Evolutionary conservation across 208 protist species (phyloP).

Genomic region (Leishmania aethiopica): DNA sequence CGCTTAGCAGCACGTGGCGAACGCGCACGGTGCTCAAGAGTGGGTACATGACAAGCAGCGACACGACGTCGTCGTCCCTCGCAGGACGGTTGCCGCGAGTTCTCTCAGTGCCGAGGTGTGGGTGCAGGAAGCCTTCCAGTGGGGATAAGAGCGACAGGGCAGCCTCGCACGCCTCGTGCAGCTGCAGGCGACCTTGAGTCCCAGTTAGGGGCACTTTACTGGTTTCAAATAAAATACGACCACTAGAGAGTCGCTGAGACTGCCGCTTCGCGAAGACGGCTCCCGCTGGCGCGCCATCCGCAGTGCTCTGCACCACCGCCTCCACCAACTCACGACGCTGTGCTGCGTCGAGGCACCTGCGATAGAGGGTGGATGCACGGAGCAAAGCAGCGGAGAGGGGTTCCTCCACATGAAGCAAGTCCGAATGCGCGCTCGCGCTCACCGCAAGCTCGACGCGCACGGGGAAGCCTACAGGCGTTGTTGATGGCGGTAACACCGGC

Average conservation of each 20-base stretch:
- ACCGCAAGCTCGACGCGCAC: background rate
- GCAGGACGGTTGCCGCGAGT: background rate
- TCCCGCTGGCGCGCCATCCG: background rate
- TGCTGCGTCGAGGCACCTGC: slow-evolving; percentile 16
- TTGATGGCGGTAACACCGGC: background rate
- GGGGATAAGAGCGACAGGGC: slow-evolving; percentile 30
- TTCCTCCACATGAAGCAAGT: slow-evolving; percentile 52
- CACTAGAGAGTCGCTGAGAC: slow-evolving; percentile 3
- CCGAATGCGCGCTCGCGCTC: background rate
- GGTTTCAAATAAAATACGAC: background rate
- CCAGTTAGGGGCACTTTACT: slow-evolving; percentile 6
- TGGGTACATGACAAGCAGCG: slow-evolving; percentile 35
- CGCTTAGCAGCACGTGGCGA: slow-evolving; percentile 44
- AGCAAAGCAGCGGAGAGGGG: slow-evolving; percentile 49
- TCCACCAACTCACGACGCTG: slow-evolving; percentile 23
- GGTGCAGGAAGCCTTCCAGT: slow-evolving; percentile 1
- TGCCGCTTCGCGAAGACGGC: background rate
- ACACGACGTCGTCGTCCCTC: slow-evolving; percentile 20
- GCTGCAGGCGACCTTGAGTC: slow-evolving; percentile 12
- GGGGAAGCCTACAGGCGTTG: background rate
- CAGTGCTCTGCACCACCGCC: slow-evolving; percentile 25
- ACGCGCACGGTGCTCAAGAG: slow-evolving; percentile 39
- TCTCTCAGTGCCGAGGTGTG: background rate
- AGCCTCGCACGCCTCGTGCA: slow-evolving; percentile 45
- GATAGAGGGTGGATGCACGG: slow-evolving; percentile 33